These are phyloP conservation scores for Neofusicoccum sp. DNA, from an alignment of 2,329 filamentous ascomycete species.

Conservation along the genomic window DNA sequence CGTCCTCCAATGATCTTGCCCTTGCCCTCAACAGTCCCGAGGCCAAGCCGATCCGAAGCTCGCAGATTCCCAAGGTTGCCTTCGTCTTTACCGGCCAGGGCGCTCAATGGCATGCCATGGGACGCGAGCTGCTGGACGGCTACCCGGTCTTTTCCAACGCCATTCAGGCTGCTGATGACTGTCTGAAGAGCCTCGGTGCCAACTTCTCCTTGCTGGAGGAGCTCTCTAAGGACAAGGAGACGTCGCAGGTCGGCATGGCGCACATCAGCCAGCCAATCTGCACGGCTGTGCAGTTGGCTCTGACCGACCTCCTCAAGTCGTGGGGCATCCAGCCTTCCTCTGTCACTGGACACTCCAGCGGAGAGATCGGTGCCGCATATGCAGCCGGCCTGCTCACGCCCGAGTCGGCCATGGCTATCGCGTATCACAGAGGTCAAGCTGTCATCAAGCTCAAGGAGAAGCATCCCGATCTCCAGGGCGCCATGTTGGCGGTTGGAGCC, in stretches of 20 bases:
- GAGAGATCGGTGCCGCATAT: constrained; percentile 37
- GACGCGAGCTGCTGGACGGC: constrained; percentile 23
- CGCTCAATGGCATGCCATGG: constrained; percentile 30
- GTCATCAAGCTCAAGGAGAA: constrained; percentile 13
- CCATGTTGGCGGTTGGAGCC: constrained; percentile 19
- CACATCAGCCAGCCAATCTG: constrained; percentile 31
- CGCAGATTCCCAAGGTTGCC: constrained; percentile 11
- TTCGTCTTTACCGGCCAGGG: constrained; percentile 38
- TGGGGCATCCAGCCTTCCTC: constrained; percentile 31
- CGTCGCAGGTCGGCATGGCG: constrained; percentile 26
- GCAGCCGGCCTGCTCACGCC: constrained; percentile 26
- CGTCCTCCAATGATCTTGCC: constrained; percentile 8
- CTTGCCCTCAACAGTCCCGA: background rate
- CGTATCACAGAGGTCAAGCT: constrained; percentile 28
- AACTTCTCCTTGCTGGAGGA: constrained; percentile 28
- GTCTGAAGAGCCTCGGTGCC: constrained; percentile 23
- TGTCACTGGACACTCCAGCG: constrained; percentile 35
- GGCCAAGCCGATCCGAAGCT: background rate
- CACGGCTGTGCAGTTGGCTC: constrained; percentile 33
- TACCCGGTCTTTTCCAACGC: constrained; percentile 14
- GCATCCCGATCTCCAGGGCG: constrained; percentile 3
- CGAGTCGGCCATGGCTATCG: constrained; percentile 30
- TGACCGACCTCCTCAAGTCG: constrained; percentile 30
- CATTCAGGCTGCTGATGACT: constrained; percentile 2
- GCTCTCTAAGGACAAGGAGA: constrained; percentile 27